phyloP scores from a whole-genome alignment of 495 filamentous ascomycete species.

The Penicillium riverlandense region DNA sequence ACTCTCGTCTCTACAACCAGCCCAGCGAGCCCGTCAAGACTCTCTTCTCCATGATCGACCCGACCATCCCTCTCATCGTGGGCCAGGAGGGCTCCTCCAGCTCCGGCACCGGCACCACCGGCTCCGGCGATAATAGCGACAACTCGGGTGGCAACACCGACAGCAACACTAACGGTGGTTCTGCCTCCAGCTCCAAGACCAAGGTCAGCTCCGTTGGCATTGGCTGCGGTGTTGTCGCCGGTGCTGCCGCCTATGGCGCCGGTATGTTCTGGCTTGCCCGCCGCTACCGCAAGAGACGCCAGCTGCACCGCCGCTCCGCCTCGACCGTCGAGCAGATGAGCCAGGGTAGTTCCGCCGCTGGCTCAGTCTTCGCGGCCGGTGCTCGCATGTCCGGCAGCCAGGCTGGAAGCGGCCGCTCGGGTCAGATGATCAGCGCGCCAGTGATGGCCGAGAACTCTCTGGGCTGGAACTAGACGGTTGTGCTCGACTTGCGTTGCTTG shows the following conservation, averaged over 20 bases:
- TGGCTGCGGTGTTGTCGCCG: conserved; percentile 66
- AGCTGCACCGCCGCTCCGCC: conserved; percentile 69
- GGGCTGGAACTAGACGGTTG: conserved; percentile 78
- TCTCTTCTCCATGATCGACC: conserved; percentile 76
- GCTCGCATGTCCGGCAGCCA: conserved; percentile 38
- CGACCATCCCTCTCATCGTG: conserved; percentile 67
- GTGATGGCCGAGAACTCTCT: conserved; percentile 97
- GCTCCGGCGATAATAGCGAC: conserved; percentile 12
- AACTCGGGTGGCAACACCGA: conserved; percentile 27
- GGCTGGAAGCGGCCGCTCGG: conserved; percentile 57
- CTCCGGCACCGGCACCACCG: conserved; percentile 16
- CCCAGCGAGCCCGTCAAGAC: conserved; percentile 47
- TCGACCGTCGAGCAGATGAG: conserved; percentile 46
- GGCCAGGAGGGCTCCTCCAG: conserved; percentile 30
- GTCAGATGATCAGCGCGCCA: conserved; percentile 69
- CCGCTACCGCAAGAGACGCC: conserved; percentile 82
- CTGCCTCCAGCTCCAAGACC: conserved; percentile 42
- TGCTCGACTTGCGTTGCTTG: no score
- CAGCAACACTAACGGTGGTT: conserved; percentile 32
- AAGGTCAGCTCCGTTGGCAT: conserved; percentile 78
- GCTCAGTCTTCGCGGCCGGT: conserved; percentile 30
- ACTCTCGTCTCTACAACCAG: conserved; percentile 67
- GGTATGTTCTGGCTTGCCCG: conserved; percentile 96
- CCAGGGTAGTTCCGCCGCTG: conserved; percentile 29
- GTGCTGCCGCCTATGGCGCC: conserved; percentile 89